Evolutionary conservation across 768 basidiomycete genomes (phyloP).

Genomic region (Hygrocybe coccinea): DNA sequence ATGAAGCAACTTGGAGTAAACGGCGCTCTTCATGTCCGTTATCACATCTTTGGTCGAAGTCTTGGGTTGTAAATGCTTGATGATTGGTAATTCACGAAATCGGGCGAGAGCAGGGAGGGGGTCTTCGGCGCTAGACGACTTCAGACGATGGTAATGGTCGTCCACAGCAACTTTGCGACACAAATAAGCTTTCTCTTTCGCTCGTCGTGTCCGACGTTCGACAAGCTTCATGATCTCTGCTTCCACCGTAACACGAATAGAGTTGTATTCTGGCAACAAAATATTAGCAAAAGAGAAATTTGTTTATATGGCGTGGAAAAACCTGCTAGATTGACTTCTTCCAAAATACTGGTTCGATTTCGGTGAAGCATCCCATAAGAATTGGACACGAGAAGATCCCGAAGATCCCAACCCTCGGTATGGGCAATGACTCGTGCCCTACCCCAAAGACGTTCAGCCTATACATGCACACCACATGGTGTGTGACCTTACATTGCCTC

Average conservation of each 20-base stretch:
- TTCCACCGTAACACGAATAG: conserved; percentile 17
- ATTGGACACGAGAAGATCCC: conserved; percentile 38
- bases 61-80: conserved; percentile 25
- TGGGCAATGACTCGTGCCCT: conserved; percentile 36
- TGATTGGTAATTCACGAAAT: conserved; percentile 28
- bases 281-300: too few species aligned
- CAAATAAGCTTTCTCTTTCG: neutral
- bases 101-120: conserved; percentile 41
- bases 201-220: conserved; percentile 18
- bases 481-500: conserved; percentile 6
- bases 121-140: conserved; percentile 25
- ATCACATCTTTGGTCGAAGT: conserved; percentile 1
- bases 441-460: neutral
- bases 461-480: neutral
- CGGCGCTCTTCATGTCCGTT: conserved; percentile 8
- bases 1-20: conserved; percentile 31
- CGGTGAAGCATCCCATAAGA: conserved; percentile 38
- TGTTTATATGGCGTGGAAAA: too few species aligned
- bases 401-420: conserved; percentile 39
- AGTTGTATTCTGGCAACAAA: conserved; percentile 27
- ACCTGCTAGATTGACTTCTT: conserved; percentile 39
- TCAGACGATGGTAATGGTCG: conserved; percentile 43
- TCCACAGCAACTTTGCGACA: conserved; percentile 23
- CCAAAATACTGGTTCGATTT: conserved; percentile 35
- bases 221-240: conserved; percentile 24